These are phyloP conservation scores for Paraconiothyrium sp. DNA, from an alignment of 2,329 filamentous ascomycete species.

Conservation along the genomic window DNA sequence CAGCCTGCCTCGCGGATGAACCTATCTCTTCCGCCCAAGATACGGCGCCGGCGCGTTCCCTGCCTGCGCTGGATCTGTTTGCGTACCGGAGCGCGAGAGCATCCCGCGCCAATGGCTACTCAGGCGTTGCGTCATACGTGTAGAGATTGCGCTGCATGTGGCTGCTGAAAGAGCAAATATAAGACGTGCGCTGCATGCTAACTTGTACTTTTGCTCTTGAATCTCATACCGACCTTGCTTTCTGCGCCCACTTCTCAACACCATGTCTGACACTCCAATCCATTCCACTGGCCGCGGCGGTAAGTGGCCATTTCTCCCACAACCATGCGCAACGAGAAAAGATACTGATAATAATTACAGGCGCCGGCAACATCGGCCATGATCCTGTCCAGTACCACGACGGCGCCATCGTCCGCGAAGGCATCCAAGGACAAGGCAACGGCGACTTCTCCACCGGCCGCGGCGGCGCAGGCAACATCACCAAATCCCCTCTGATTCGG, in stretches of 20 bases:
- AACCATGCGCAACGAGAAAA: background rate
- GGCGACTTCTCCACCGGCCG: slow-evolving; percentile 54
- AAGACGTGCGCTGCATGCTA: slow-evolving; percentile 28
- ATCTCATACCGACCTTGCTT: slow-evolving; percentile 23
- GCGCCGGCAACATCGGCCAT: background rate
- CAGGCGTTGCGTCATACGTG: slow-evolving; percentile 39
- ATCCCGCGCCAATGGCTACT: slow-evolving; percentile 38
- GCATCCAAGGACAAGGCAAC: slow-evolving; percentile 48
- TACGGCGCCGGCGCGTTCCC: slow-evolving; percentile 14
- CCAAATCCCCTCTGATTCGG: slow-evolving; percentile 45
- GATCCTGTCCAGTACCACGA: slow-evolving; percentile 51
- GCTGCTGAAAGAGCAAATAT: slow-evolving; percentile 45
- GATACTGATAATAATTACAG: slow-evolving; percentile 20
- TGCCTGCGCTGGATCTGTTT: slow-evolving; percentile 5
- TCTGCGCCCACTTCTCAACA: slow-evolving; percentile 17
- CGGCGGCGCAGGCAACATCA: slow-evolving; percentile 56
- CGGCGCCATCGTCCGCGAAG: slow-evolving; percentile 58
- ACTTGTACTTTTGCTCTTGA: slow-evolving; percentile 20
- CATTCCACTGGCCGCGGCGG: slow-evolving; percentile 68
- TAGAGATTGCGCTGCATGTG: slow-evolving; percentile 21
- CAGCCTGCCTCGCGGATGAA: slow-evolving; percentile 12
- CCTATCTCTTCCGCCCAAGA: slow-evolving; percentile 19
- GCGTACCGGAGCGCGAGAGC: slow-evolving; percentile 10
- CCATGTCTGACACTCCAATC: slow-evolving; percentile 50
- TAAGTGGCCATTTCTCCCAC: slow-evolving; percentile 37